Base-by-base conservation (phyloP, 768 basidiomycete genomes). In the Pulveroboletus sp. region DNA sequence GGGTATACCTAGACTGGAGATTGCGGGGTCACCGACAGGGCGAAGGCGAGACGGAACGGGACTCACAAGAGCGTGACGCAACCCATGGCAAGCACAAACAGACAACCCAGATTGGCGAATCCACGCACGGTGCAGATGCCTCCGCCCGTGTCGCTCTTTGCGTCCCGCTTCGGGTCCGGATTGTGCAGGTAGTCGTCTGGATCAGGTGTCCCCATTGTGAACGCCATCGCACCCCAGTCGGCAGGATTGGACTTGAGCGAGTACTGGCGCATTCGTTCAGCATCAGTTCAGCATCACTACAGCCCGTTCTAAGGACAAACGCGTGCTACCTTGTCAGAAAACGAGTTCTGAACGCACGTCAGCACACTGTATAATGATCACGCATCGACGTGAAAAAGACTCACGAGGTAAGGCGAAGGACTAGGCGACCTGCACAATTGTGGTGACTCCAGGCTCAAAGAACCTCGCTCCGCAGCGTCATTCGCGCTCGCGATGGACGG, bases 131-230 rank as follows among this genome's bases (percentile, higher is more conserved):
- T 85, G 49, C 80, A 79, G 43, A 89, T 73, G 41, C 73, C 70
- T 2, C 84, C 84, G 10, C 80, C 77, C 32, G 59, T 64, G 61
- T 85, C 81, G n/a, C 72, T 74, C 57, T 73, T 74, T 38, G 72
- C 61, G 54, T 84, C 79, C 17, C 78, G 72, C 27, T 61, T 70
- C 4, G 81, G 78, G 63, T 83, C 77, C 0, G 85, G 85, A 55
- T 79, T 81, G 58, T 86, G 85, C 3, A 86, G 72, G 43, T 73
- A 67, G 58, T 86, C 85, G 53, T 86, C 84, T 0, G 76, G 71
- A 47, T 86, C 84, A n/a, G 73, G 71, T 0, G 58, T 60, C n/a
- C 72, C 70, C 53, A 76, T 61, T 24, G 58, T 56, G n/a, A 79
- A 60, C 3, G 77, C 71, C 31, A 69, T 59, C 5, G 75, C 68